A percentile compares a stretch with the other conserved stretches of the same genome.
Conservation (phyloP, 1,284 basidiomycete species). For the Golubevia sp. region DNA sequence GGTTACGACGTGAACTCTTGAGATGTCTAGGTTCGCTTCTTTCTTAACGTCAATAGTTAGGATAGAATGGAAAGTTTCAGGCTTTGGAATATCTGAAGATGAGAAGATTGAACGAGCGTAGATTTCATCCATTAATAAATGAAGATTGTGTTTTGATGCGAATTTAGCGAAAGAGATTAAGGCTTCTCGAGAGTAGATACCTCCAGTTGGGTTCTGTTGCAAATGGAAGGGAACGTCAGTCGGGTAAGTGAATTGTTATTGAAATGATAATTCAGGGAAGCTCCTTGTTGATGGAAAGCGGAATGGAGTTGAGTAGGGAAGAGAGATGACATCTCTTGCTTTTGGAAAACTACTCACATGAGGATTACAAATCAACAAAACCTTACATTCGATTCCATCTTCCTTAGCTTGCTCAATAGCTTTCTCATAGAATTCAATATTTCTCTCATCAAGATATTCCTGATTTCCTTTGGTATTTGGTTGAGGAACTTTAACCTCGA, state of each 20-base stretch:
- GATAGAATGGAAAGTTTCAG: slow-evolving; percentile 27
- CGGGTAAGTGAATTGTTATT: not conserved
- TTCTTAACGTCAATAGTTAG: slow-evolving; percentile 25
- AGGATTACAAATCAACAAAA: slow-evolving; percentile 40
- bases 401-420: slow-evolving; percentile 16
- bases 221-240: not conserved
- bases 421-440: slow-evolving; percentile 23
- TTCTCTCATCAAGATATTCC: slow-evolving; percentile 11
- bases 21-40: slow-evolving; percentile 23
- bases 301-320: too few relatives aligned
- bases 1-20: slow-evolving; percentile 32
- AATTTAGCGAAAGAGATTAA: slow-evolving; percentile 28
- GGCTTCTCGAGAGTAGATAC: slow-evolving; percentile 30
- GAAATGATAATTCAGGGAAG: not conserved
- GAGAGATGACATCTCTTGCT: too few relatives aligned
- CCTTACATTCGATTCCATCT: slow-evolving; percentile 18
- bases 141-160: slow-evolving; percentile 31
- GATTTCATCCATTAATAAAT: slow-evolving; percentile 48
- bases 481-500: not conserved
- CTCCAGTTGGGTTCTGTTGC: slow-evolving; percentile 26
- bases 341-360: slow-evolving; percentile 13
- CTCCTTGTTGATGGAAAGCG: too few relatives aligned
- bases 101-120: slow-evolving; percentile 35
- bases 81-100: slow-evolving; percentile 10
- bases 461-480: not conserved